Evolutionary conservation across 2,329 filamentous ascomycete genomes (phyloP), one percentile per base, ranked within the genome.

Genomic region (Aureobasidium sp.): DNA sequence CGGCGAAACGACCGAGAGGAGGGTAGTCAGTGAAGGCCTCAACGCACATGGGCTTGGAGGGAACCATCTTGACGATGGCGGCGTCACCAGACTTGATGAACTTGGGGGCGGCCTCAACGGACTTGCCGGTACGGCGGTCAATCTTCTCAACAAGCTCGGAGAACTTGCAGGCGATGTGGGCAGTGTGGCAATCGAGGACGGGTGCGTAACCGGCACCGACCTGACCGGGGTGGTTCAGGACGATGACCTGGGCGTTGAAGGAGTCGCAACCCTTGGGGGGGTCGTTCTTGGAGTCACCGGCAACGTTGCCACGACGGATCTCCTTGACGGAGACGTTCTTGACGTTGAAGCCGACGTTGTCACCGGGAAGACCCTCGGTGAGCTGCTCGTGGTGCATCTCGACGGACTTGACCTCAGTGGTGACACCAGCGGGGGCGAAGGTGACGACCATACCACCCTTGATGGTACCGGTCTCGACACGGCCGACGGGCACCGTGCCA

Each of bases 291-390:
- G 90, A 93, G 91, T 99, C 94, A 91, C 91, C 91, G 76, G 90
- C 90, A 74, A 99, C 94, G 88, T 99, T 97, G 78, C 94, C 94
- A 96, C 94, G 94, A 83, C 94, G 94, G 78, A 99, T 96, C 81
- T 99, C 94, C 92, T 99, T 99, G 84, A 99, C 94, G 81, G 94
- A 97, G 76, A 99, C 94, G 94, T 99, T 99, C 92, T 99, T 99
- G 84, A 99, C 93, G 90, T 99, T 99, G 92, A 99, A 99, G 75
- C 94, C 94, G 80, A 99, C 94, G 86, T 99, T 99, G 90, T 99
- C 94, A 88, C 94, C 94, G 77, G 94, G 94, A 71, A 90, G 77
- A 90, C 94, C 94, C 87, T 96, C 88, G 70, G 79, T 67, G 73
- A 99, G 92, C 89, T 97, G 92, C 86, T 97, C 91, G 91, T 97